Base-by-base conservation (phyloP, 2,329 filamentous ascomycete species). In the Fusarium odoratissimum region DNA sequence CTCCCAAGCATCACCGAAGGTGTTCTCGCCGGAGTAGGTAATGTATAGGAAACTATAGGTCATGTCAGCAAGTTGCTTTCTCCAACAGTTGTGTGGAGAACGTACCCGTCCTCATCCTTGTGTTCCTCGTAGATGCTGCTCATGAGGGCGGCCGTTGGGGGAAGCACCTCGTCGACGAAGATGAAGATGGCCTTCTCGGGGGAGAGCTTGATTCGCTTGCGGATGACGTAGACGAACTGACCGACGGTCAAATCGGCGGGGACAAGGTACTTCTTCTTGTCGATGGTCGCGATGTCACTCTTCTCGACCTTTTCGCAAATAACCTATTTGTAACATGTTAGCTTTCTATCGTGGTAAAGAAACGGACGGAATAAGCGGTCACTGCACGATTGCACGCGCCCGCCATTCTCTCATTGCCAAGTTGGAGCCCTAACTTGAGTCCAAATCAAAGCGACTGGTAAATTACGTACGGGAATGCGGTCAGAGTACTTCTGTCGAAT, bases 111-210 rank as follows among this genome's bases (percentile, higher is more conserved):
- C 82, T 92, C 89, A 75, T 92, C 91, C 88, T 99, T 98, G 91
- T 99, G 96, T 85, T 98, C 95, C 85, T 99, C 96, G 84, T 99
- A 99, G 86, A 99, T 98, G 84, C 93, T 97, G 88, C 95, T 97
- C 96, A 99, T 99, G 60, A 99, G 91, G 67, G 96, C 96, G 67
- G 96, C 96, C 13, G 96, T 98, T 6, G 96, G 96, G 57, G 96
- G 96, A 63, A 99, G 90, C 57, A 98, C 95, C 86, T 98, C 96
- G 83, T 98, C 95, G 81, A 99, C 96, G 86, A 98, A 99, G 89
- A 99, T 98, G 90, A 99, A 99, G 87, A 99, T 99, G 82, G 96
- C 96, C 90, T 99, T 99, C 88, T 99, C 96, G 37, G 96, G 96
- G 61, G 95, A 97, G 77, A 99, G 90, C 94, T 99, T 99, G 87